Conservation (phyloP, 176 grass and related monocot species). For the Chloris gayana region DNA sequence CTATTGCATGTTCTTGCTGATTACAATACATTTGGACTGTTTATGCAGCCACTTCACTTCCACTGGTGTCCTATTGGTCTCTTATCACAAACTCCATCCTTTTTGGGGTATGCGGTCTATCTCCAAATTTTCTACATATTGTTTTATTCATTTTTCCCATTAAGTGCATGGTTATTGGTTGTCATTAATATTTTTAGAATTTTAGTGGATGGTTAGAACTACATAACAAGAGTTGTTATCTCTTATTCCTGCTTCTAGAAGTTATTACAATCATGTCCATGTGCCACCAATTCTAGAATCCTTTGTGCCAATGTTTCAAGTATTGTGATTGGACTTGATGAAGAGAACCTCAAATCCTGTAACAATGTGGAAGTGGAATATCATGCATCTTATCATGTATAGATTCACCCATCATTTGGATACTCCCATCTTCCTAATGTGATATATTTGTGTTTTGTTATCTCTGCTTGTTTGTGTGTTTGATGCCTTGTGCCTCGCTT, state of each 20-base stretch:
- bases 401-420: neutral
- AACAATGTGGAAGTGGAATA: neutral
- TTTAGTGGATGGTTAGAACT: conserved; percentile 12
- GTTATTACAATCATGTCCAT: too few relatives aligned
- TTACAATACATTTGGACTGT: conserved; percentile 25
- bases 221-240: conserved; percentile 2
- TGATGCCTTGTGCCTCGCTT: conserved; percentile 2
- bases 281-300: neutral
- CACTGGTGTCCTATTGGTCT: too few relatives aligned
- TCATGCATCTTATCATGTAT: neutral
- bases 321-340: neutral
- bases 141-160: conserved; percentile 6
- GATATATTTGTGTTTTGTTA: neutral
- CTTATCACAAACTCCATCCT: conserved; percentile 43
- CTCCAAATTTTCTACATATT: conserved; percentile 23
- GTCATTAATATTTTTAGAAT: neutral
- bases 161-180: neutral
- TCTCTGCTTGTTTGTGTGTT: neutral
- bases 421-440: neutral
- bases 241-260: neutral
- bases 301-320: conserved; percentile 14
- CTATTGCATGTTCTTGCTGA: conserved; percentile 21
- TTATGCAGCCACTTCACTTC: too few relatives aligned
- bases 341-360: neutral
- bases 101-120: conserved; percentile 63